phyloP scores from a whole-genome alignment of 352 stramenopile species.

The Phytophthora ohioensis region DNA sequence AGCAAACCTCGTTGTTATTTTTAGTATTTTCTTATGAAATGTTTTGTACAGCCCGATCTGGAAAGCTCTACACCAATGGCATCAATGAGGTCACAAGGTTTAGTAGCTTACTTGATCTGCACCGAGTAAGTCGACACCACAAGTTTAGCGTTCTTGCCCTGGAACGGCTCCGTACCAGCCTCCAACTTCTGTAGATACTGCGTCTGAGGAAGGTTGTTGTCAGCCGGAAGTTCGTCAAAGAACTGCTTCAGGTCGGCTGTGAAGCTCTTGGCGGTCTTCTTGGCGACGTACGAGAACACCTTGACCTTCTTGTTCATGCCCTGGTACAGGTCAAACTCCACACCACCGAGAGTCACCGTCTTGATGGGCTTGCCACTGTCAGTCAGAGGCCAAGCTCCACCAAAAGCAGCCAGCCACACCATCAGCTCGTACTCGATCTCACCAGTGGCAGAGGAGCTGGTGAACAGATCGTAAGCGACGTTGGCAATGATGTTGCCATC shows the following conservation, averaged over 20 bases:
- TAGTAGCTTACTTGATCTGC: slow-evolving; percentile 22
- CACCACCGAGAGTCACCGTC: slow-evolving; percentile 28
- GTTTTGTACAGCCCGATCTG: no score
- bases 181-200: slow-evolving; percentile 43
- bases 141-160: slow-evolving; percentile 40
- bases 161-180: slow-evolving; percentile 48
- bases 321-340: slow-evolving; percentile 44
- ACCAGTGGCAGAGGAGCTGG: slow-evolving; percentile 28
- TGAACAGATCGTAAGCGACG: slow-evolving; percentile 54
- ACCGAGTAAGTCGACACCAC: slow-evolving; percentile 37
- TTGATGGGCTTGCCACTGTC: slow-evolving; percentile 37
- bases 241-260: slow-evolving; percentile 44
- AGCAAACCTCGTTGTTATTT: no score
- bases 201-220: slow-evolving; percentile 34
- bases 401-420: slow-evolving; percentile 49
- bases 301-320: slow-evolving; percentile 46
- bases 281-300: slow-evolving; percentile 49
- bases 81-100: no score
- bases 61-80: no score
- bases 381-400: slow-evolving; percentile 40
- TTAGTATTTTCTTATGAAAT: no score
- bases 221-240: slow-evolving; percentile 33
- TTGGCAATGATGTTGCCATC: slow-evolving; percentile 49
- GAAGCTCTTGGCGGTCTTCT: slow-evolving; percentile 29
- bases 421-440: slow-evolving; percentile 51